These are phyloP conservation scores for Nicotiana paniculata DNA, from an alignment of 257 asterid species.

Conservation along the genomic window DNA sequence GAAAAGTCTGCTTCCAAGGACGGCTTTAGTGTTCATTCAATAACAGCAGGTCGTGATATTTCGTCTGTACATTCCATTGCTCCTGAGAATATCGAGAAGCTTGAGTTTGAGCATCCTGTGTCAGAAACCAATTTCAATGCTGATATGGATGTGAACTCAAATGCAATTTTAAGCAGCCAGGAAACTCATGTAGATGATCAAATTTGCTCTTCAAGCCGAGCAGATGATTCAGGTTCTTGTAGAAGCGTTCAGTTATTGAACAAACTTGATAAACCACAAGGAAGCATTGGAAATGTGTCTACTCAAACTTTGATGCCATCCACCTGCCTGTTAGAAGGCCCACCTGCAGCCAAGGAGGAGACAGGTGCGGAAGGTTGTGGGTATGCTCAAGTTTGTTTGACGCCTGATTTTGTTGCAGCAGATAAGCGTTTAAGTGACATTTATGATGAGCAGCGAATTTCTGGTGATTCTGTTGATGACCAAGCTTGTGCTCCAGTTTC, in stretches of 20 bases:
- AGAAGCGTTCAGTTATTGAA: constrained; percentile 6
- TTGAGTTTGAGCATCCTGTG: constrained; percentile 5
- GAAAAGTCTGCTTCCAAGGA: constrained; percentile 10
- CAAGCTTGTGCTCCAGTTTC: constrained; percentile 31
- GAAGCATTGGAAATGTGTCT: neutral
- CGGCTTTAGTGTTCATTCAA: neutral
- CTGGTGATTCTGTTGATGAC: constrained; percentile 30
- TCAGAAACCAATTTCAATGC: constrained; percentile 2
- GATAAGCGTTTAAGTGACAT: constrained; percentile 22
- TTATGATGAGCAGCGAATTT: constrained; percentile 23
- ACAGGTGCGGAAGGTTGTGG: constrained; percentile 20
- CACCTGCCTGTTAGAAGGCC: constrained; percentile 19
- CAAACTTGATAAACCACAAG: constrained; percentile 13
- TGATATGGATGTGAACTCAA: constrained; percentile 9
- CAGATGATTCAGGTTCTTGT: constrained; percentile 7
- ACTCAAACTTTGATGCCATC: constrained; percentile 21
- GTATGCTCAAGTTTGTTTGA: constrained; percentile 18
- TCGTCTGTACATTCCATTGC: neutral
- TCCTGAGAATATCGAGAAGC: neutral
- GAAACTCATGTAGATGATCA: constrained; percentile 5
- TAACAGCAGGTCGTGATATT: neutral
- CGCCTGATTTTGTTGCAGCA: constrained; percentile 11
- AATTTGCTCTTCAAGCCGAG: constrained; percentile 4
- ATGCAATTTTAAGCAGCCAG: constrained; percentile 4
- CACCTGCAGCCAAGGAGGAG: constrained; percentile 7